Evolutionary conservation across 495 filamentous ascomycete species (phyloP).

Genomic region (Xylaria sp.): DNA sequence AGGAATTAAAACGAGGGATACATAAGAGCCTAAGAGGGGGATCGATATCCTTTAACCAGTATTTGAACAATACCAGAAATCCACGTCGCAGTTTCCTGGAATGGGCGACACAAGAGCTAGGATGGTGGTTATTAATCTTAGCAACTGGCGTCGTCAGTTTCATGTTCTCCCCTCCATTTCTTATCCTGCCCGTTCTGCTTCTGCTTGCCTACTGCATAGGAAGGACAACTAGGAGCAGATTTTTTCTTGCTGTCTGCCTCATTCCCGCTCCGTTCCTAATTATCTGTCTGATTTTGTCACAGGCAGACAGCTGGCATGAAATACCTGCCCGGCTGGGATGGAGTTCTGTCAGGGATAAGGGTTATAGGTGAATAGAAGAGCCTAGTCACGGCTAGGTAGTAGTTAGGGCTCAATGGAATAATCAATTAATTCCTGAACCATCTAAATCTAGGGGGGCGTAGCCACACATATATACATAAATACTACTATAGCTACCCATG

Average conservation of each 20-base stretch:
- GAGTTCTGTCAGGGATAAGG: too few species aligned
- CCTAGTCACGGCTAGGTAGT: too few species aligned
- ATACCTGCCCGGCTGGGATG: too few species aligned
- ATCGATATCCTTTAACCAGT: conserved; percentile 26
- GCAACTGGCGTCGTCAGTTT: rapidly evolving
- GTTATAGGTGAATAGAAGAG: too few species aligned
- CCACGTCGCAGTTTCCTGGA: conserved; percentile 4
- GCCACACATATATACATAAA: too few species aligned
- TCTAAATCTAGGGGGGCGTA: too few species aligned
- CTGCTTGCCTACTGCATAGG: not conserved
- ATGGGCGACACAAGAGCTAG: conserved; percentile 14
- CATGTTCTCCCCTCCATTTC: not conserved
- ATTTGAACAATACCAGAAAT: conserved; percentile 15
- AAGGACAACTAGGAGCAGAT: not conserved
- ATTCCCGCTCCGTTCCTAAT: not conserved
- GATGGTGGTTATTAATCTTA: not conserved
- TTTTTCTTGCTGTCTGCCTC: not conserved
- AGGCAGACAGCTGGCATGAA: too few species aligned
- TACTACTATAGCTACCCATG: too few species aligned
- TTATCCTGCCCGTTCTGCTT: not conserved
- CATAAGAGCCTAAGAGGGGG: conserved; percentile 28
- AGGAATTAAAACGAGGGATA: conserved; percentile 25
- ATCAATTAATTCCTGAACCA: too few species aligned
- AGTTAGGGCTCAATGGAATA: too few species aligned
- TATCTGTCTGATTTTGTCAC: too few species aligned